Conservation (phyloP, 129 eudicot genomes). For the Artemisia annua region DNA sequence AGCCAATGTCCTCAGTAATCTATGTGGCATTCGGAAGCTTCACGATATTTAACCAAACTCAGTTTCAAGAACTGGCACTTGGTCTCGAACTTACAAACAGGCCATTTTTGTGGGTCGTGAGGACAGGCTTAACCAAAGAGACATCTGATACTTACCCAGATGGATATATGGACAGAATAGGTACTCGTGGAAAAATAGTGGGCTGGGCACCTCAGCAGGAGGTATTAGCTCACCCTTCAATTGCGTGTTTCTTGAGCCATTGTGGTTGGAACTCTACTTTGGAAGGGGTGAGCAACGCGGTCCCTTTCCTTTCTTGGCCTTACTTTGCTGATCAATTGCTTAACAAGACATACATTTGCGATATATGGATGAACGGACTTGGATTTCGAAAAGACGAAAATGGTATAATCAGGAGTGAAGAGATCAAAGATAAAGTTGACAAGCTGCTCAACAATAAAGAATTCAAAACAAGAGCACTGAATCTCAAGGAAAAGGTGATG, state of each 20-base stretch:
- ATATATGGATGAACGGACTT: constrained; percentile 58
- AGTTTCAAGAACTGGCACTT: constrained; percentile 55
- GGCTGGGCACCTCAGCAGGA: constrained; percentile 68
- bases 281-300: constrained; percentile 60
- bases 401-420: no score
- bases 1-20: constrained; percentile 37
- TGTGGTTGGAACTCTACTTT: constrained; percentile 76
- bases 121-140: constrained; percentile 25
- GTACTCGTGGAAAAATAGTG: constrained; percentile 41
- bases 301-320: constrained; percentile 75
- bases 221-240: constrained; percentile 55
- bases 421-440: constrained; percentile 36
- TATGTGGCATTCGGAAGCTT: constrained; percentile 72
- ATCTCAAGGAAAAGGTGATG: constrained; percentile 30
- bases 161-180: constrained; percentile 42
- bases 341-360: constrained; percentile 51
- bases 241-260: constrained; percentile 66
- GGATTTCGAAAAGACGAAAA: constrained; percentile 19
- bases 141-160: constrained; percentile 26
- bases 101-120: constrained; percentile 65
- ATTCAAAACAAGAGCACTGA: constrained; percentile 31
- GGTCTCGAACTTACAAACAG: constrained; percentile 51
- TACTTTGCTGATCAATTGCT: constrained; percentile 65
- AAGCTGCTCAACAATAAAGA: constrained; percentile 18
- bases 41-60: constrained; percentile 39